A percentile compares a stretch with the other conserved stretches of the same genome.
Conservation (phyloP, 768 basidiomycete genomes). For the Tulasnella calospora region DNA sequence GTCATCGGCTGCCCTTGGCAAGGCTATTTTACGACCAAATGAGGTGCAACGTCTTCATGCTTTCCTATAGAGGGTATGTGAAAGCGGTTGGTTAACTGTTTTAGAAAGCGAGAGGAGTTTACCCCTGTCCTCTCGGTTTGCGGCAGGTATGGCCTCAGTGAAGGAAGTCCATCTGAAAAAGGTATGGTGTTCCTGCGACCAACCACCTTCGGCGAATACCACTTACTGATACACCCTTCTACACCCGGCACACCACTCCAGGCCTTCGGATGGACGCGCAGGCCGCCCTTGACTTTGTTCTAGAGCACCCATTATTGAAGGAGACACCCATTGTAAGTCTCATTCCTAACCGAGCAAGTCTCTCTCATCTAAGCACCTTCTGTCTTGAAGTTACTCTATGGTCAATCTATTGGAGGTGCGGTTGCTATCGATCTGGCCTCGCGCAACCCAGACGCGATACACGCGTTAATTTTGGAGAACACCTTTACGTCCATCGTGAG, state of each 20-base stretch:
- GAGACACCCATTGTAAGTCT: constrained; percentile 60
- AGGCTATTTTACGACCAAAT: constrained; percentile 73
- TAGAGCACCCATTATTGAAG: constrained; percentile 56
- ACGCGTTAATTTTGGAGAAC: constrained; percentile 46
- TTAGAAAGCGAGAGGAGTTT: constrained; percentile 2
- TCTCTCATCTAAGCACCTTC: constrained; percentile 31
- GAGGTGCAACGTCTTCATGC: constrained; percentile 90
- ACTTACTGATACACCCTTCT: background rate
- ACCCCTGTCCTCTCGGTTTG: constrained; percentile 6
- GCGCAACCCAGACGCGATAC: constrained; percentile 36
- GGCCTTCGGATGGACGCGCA: constrained; percentile 79
- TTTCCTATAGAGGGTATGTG: constrained; percentile 84
- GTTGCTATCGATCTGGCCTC: constrained; percentile 64
- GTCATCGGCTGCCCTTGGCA: constrained; percentile 86
- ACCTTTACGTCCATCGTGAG: constrained; percentile 42
- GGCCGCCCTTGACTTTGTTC: constrained; percentile 63
- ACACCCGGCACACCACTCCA: constrained; percentile 33
- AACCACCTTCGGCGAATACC: background rate
- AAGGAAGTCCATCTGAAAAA: constrained; percentile 80
- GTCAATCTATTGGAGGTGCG: constrained; percentile 88
- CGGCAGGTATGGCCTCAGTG: constrained; percentile 76
- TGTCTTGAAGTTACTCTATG: constrained; percentile 56
- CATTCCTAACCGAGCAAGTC: background rate
- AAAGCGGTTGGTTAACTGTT: background rate
- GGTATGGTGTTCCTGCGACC: constrained; percentile 43